Evolutionary conservation across 2,329 filamentous ascomycete species (phyloP), one percentile per base, ranked within the genome.

Genomic region (Seiridium unicorne): DNA sequence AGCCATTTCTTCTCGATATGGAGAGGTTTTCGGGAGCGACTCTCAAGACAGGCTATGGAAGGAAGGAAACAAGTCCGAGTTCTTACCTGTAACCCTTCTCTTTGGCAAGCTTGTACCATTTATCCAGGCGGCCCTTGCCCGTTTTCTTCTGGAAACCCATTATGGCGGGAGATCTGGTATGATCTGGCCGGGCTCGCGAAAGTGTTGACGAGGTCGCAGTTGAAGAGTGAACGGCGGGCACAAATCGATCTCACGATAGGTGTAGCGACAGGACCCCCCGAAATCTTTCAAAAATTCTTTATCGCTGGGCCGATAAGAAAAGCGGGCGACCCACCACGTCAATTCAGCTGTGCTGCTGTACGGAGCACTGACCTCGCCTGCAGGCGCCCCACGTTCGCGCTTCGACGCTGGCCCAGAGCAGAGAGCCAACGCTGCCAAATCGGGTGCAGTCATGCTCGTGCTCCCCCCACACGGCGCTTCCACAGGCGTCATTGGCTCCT

Each of bases 101-200:
- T 78, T 99, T 99, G 63, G 95, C 95, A 70, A 98, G 88, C 74
- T 93, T 94, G 79, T 98, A 99, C 92, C 93, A 98, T 79, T 98
- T 97, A 79, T 99, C 95, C 71, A 97, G 84, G 86, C 94, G 93
- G 77, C 94, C 94, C 81, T 98, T 98, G 79, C 93, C 94, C 80
- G 97, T 91, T 85, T 98, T 98, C 85, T 98, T 97, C 74, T 98
- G 92, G 71, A 98, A 94, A 72, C 92, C 93, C 95, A 98, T 98
- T 38, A 31, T 55, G 51, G 13, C 51, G 36, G 51, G 36, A 35
- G 49, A 60, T 66, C 35, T 47, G 51, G 55, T 38, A 34, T 26
- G 51, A 11, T 31, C 18, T 9, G 31, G 31, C n/a, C 26, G 5
- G 34, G 47, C 26, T 49, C 47, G 47, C 31, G 34, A 32, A 31